Base-by-base conservation (phyloP, 257 asterid species). In the Marsdenia floribunda region DNA sequence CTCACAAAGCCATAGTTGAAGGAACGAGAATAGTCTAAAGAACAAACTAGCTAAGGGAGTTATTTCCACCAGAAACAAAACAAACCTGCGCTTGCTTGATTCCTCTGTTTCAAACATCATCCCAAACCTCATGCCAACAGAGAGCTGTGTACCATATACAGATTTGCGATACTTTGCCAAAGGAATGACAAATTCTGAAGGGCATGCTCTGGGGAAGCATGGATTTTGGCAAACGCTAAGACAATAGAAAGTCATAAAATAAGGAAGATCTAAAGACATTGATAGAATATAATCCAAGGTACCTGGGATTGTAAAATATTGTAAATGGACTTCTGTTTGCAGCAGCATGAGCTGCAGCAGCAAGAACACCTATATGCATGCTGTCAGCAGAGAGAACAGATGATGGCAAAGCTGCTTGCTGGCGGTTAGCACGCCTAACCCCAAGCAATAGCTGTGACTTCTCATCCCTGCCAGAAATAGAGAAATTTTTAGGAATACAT, bases 101-200 rank as follows among this genome's bases (percentile, higher is more conserved):
- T 94, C 98, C 77, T 94, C 98, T 11, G 98, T 94, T 84, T 94
- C 98, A 76, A 94, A 94, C 98, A 90, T 94, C 89, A 94, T 91
- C 10, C 98, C 97, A 21, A 94, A 94, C 81, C 98, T 86, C 98
- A 92, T 92, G 46, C 97, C 95, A 65, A 85, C 79, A 1, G 98
- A 86, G 71, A 94, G 90, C 50, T 90, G 98, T 21, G 98, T 82
- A 26, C 91, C 88, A 64, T 82, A 86, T 16, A 90, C 83, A 19
- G 97, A 82, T 79, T 94, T 94, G 58, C 96, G 85, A 73, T 77
- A 94, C 72, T 85, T 90, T 35, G 89, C 86, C 72, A 92, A 73
- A 19, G 98, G 97, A 75, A 94, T 85, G 24, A 94, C 96, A 77
- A 94, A 94, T 61, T 91, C 97, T 6, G 98, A 94, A 75, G 98